Conservation (phyloP, 2,329 filamentous ascomycete genomes). For the Tolypocladium album region DNA sequence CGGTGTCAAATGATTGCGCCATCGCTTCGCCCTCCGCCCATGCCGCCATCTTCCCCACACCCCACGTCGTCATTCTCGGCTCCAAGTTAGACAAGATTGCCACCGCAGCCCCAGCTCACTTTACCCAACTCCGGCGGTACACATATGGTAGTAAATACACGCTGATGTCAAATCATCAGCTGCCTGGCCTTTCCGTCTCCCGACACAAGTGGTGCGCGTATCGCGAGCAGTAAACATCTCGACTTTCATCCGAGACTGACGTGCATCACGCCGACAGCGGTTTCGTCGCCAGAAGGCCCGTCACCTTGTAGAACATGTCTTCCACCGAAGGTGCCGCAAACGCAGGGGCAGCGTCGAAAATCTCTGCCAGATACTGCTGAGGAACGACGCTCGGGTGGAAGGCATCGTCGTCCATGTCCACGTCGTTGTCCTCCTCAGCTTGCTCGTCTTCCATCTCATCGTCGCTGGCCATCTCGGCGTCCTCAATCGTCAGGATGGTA, state of each 20-base stretch:
- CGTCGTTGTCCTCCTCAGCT: slow-evolving; percentile 29
- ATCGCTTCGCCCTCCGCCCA: background rate
- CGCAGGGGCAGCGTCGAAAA: slow-evolving; percentile 60
- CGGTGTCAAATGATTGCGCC: background rate
- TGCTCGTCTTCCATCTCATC: slow-evolving; percentile 26
- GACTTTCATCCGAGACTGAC: too few species aligned
- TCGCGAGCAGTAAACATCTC: background rate
- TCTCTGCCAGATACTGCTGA: slow-evolving; percentile 55
- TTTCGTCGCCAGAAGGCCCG: slow-evolving; percentile 47
- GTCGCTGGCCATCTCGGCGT: slow-evolving; percentile 31
- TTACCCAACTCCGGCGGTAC: background rate
- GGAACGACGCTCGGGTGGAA: slow-evolving; percentile 51
- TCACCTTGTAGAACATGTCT: slow-evolving; percentile 66
- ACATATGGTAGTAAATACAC: background rate
- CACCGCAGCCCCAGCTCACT: background rate
- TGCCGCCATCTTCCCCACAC: background rate
- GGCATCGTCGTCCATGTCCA: slow-evolving; percentile 32
- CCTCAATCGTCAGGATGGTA: slow-evolving; percentile 25
- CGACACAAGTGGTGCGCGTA: background rate
- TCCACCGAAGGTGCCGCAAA: slow-evolving; percentile 62
- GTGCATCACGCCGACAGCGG: slow-evolving; percentile 21
- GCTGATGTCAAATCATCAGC: background rate
- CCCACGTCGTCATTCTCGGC: background rate
- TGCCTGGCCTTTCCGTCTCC: background rate
- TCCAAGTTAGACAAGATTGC: background rate